phyloP scores from a whole-genome alignment of 139 green algal genomes.

The Gonium pectorale region DNA sequence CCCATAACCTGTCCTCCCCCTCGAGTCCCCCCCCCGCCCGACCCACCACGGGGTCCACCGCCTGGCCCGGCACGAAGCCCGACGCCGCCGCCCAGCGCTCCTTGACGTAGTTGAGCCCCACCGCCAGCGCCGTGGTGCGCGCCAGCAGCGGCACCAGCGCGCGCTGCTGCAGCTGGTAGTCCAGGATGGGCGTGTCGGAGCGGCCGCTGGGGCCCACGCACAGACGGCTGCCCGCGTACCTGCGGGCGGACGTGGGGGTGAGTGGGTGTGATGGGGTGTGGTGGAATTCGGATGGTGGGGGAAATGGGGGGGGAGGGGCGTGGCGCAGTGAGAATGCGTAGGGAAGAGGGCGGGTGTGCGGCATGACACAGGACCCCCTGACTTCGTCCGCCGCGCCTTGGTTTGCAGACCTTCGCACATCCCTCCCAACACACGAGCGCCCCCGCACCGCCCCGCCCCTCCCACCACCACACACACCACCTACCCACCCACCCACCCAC shows the following conservation, averaged over 20 bases:
- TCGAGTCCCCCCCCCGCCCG: not conserved
- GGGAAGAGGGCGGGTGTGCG: not conserved
- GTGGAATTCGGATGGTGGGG: not conserved
- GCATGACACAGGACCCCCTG: no score
- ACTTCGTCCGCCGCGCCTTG: no score
- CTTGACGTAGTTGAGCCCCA: slow-evolving; percentile 88
- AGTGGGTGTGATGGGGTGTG: not conserved
- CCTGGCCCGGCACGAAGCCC: slow-evolving; percentile 74
- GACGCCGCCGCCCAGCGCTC: slow-evolving; percentile 80
- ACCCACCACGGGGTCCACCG: slow-evolving; percentile 62
- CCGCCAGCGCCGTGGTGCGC: slow-evolving; percentile 83
- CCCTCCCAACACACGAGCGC: no score
- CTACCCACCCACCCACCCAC: not conserved
- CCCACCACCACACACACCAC: no score
- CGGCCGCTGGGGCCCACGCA: slow-evolving; percentile 84
- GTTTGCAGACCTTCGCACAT: no score
- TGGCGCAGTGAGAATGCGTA: not conserved
- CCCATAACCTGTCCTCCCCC: not conserved
- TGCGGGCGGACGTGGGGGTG: not conserved
- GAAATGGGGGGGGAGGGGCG: no score
- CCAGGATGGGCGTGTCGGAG: slow-evolving; percentile 88
- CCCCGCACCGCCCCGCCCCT: no score
- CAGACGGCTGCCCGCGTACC: slow-evolving; percentile 85
- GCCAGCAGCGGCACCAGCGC: slow-evolving; percentile 91
- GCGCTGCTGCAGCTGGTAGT: slow-evolving; percentile 89